Conservation (phyloP, 306 rosid genomes). For the Pterocarpus santalinus region DNA sequence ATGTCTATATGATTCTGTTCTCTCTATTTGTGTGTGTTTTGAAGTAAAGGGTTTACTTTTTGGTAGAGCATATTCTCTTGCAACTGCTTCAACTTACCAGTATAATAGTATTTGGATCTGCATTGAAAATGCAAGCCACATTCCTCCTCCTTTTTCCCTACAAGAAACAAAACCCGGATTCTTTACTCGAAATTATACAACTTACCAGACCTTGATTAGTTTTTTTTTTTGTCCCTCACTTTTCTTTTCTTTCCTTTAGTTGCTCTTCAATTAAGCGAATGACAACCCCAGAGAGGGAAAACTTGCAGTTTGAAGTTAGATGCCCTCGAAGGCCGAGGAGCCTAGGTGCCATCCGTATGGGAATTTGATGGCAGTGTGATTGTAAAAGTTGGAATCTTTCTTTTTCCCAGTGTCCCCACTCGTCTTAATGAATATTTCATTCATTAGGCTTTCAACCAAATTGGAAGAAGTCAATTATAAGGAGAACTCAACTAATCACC, state of each 20-base stretch:
- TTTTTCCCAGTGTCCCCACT: slow-evolving; percentile 34
- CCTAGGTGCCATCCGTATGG: slow-evolving; percentile 38
- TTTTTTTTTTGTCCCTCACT: not conserved
- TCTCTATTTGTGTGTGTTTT: not conserved
- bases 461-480: not conserved
- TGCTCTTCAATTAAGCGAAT: slow-evolving; percentile 1
- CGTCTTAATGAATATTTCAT: not conserved
- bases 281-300: not conserved
- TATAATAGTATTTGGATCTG: slow-evolving; percentile 52
- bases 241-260: not conserved
- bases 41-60: slow-evolving; percentile 3
- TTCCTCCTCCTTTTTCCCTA: slow-evolving; percentile 42
- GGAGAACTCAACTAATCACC: not conserved
- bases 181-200: not conserved
- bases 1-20: not conserved
- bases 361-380: slow-evolving; percentile 43
- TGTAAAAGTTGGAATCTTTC: slow-evolving; percentile 38
- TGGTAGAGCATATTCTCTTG: slow-evolving; percentile 45
- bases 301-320: slow-evolving; percentile 38
- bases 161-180: slow-evolving; percentile 38
- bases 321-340: slow-evolving; percentile 21
- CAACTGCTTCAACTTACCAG: slow-evolving; percentile 41
- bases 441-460: not conserved
- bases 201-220: not conserved
- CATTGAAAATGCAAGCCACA: slow-evolving; percentile 40